Evolutionary conservation across 352 stramenopile genomes (phyloP), one percentile per base, ranked within the genome.

Genomic region (Globisporangium carolinianum): DNA sequence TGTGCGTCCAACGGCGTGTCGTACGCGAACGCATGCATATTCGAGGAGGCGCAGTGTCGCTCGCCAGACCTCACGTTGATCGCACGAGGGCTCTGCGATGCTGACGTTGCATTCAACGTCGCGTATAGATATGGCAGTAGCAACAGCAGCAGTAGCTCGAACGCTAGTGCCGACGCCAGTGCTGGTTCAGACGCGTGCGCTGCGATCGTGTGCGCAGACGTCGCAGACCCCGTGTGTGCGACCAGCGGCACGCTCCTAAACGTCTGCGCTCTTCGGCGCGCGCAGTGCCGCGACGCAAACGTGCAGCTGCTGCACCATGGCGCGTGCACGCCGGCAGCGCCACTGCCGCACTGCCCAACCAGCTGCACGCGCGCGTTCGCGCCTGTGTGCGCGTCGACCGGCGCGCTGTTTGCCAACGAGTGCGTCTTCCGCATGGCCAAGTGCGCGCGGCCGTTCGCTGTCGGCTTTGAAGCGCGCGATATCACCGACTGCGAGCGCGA

Each of bases 11-110:
- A 85, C 46, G 53, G 55, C 12, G 60, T 75, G 4, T 75, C 77
- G 32, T 87, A 83, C 35, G 67, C 66, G 3, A 87, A 84, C 54
- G 42, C 53, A 35, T 87, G 77, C 50, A 83, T 77, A 57, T 69
- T 87, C 24, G 63, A 80, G n/a, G 51, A 69, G 55, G 75, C 71
- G 4, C 68, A 73, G 48, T 87, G 75, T 49, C 47, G 36, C n/a
- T 32, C 32, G 10, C 52, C 64, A 4, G 41, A 51, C 5, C 58
- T 87, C 10, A 45, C 47, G 8, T 32, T 84, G 0, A 43, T 46
- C 6, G 62, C 51, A 9, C 37, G 36, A 3, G 62, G 63, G 6
- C 55, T 85, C 11, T 87, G 77, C 15, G 49, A 47, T 2, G 38
- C 41, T 38, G 73, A 77, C 17, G 56, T 52, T 8, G 53, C 52